Conservation (phyloP, 2,329 filamentous ascomycete genomes). For the Ophiostoma pallidulum region DNA sequence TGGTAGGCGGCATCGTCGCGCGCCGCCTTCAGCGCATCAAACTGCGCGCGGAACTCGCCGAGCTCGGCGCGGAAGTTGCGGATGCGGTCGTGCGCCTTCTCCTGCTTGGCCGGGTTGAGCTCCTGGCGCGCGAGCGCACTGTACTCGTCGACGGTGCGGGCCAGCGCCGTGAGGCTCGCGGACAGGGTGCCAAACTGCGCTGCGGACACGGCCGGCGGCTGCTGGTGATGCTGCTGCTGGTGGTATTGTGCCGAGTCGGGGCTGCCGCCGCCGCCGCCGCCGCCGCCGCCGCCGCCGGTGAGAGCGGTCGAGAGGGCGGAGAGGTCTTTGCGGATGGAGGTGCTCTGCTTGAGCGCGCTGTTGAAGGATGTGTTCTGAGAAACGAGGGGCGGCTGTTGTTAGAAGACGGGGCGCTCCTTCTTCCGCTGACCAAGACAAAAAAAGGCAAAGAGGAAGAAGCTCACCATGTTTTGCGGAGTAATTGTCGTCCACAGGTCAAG, state of each 20-base stretch:
- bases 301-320: constrained; percentile 21
- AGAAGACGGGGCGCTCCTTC: no score
- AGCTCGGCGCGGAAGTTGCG: constrained; percentile 80
- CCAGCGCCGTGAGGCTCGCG: constrained; percentile 61
- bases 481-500: no score
- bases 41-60: constrained; percentile 65
- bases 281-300: constrained; percentile 18
- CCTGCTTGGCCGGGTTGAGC: constrained; percentile 80
- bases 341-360: constrained; percentile 76
- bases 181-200: constrained; percentile 53
- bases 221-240: constrained; percentile 1
- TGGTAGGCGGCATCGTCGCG: constrained; percentile 63
- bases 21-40: constrained; percentile 67
- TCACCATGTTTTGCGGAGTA: no score
- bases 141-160: constrained; percentile 90
- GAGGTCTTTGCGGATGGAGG: constrained; percentile 69
- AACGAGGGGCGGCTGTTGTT: neutral
- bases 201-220: constrained; percentile 41
- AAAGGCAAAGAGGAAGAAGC: no score
- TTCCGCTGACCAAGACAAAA: no score
- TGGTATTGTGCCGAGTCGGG: no score
- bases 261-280: no score
- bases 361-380: constrained; percentile 77
- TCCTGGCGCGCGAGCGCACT: constrained; percentile 76
- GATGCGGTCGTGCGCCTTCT: constrained; percentile 78